phyloP scores from a whole-genome alignment of 2,329 filamentous ascomycete species.

The Neonectria ditissima region DNA sequence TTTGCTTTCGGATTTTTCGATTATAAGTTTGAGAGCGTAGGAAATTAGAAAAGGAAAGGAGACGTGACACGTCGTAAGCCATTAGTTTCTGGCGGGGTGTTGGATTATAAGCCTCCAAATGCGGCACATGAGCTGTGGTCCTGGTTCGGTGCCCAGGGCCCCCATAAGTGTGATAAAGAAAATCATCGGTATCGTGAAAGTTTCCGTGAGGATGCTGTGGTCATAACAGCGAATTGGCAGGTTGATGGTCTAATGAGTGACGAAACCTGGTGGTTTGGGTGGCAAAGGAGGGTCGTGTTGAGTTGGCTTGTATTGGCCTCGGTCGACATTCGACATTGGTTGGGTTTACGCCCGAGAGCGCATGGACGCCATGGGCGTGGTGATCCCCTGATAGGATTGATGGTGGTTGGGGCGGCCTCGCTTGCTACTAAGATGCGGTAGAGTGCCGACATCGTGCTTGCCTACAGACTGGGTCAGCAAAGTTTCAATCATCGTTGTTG shows the following conservation, averaged over 20 bases:
- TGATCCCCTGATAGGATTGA: conserved; percentile 52
- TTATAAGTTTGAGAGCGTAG: conserved; percentile 29
- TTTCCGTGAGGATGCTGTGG: conserved; percentile 43
- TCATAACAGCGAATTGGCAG: conserved; percentile 41
- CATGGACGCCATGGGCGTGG: conserved; percentile 52
- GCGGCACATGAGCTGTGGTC: conserved; percentile 32
- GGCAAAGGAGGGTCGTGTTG: conserved; percentile 23
- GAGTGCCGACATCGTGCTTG: conserved; percentile 78
- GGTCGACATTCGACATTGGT: conserved; percentile 14
- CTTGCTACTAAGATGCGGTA: conserved; percentile 60
- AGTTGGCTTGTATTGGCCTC: conserved; percentile 22
- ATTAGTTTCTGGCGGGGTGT: conserved; percentile 26
- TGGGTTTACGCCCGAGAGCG: conserved; percentile 51
- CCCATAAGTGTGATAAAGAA: conserved; percentile 32
- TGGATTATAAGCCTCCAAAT: conserved; percentile 41
- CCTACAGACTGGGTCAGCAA: conserved; percentile 58
- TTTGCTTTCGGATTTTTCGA: conserved; percentile 30
- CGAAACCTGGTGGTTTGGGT: conserved; percentile 17
- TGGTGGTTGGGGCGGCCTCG: conserved; percentile 56
- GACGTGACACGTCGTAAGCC: conserved; percentile 41
- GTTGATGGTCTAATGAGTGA: conserved; percentile 26
- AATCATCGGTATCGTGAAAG: conserved; percentile 48
- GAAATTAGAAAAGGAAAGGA: conserved; percentile 33
- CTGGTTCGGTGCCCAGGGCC: conserved; percentile 31
- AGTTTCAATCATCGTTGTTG: not conserved